Evolutionary conservation across 352 stramenopile genomes (phyloP).

Genomic region (Pythium oligandrum): DNA sequence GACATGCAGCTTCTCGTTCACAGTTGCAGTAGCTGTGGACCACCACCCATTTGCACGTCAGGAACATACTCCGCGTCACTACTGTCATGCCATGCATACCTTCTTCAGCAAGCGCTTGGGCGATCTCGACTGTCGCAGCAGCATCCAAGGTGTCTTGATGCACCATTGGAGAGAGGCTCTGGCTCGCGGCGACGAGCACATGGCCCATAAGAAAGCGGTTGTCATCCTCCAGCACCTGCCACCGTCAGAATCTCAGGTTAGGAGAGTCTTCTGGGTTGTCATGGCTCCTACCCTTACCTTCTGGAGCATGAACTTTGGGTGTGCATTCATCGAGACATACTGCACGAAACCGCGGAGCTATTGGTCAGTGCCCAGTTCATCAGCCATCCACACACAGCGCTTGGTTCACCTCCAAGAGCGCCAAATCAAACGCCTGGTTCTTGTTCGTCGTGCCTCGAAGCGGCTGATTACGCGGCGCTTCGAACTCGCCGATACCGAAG

Average conservation of each 20-base stretch:
- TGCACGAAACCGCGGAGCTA: constrained; percentile 8
- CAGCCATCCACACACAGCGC: background rate
- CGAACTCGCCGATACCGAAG: constrained; percentile 81
- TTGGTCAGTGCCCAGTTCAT: too few species aligned
- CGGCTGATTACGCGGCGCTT: constrained; percentile 55
- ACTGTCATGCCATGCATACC: background rate
- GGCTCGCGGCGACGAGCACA: constrained; percentile 71
- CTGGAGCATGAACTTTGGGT: constrained; percentile 70
- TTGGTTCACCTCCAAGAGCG: constrained; percentile 49
- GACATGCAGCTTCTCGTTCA: constrained; percentile 69
- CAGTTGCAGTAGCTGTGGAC: constrained; percentile 19
- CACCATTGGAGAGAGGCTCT: constrained; percentile 58
- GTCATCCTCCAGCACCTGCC: constrained; percentile 47
- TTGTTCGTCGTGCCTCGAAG: constrained; percentile 53
- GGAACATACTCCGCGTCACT: constrained; percentile 1
- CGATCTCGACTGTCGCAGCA: constrained; percentile 29
- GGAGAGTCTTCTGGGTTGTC: too few species aligned
- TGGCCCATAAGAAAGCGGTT: constrained; percentile 78
- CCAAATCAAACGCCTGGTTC: constrained; percentile 65
- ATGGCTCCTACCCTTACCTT: constrained; percentile 20
- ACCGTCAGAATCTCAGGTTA: background rate
- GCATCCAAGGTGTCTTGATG: constrained; percentile 66
- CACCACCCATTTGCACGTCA: background rate
- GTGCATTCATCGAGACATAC: constrained; percentile 78
- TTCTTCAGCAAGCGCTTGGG: constrained; percentile 16